Base-by-base conservation (phyloP, 495 filamentous ascomycete genomes). In the Trichoderma reesei region DNA sequence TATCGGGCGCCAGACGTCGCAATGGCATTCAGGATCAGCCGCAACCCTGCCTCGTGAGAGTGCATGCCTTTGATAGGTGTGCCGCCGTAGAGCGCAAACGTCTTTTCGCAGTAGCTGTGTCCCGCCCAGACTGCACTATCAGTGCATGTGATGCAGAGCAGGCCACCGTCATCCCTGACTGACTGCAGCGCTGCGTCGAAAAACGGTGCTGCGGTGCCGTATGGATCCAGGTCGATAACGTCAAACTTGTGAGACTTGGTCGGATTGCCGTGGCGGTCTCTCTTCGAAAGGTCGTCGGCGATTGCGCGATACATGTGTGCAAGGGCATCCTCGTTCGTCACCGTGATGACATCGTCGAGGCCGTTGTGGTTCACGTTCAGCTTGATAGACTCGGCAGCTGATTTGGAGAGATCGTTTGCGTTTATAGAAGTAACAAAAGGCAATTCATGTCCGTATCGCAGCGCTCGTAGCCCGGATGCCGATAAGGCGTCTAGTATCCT, bases 211-310 rank as follows among this genome's bases (percentile, higher is more conserved):
- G 95, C 94, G 1, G 89, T 91, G 18, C 94, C 94, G 70, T 98
- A 99, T 0, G 94, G 94, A 72, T 99, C 94, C 20, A 99, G 83
- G 71, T 99, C 94, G 65, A 99, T 95, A 39, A 97, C 91, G 69
- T 98, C 86, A 75, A 96, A 98, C 67, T 81, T 86, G 36, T 74
- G 73, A 33, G 68, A 72, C 59, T 69, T 69, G 63, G 61, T 68
- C 33, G 67, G 65, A 36, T 67, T 71, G 51, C 70, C 67, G 5
- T 67, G 65, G 11, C 65, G 26, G 5, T 74, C 70, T 20, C 63
- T 69, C 20, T 71, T 72, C 3, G 75, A 70, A 37, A 73, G 72
- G 51, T 78, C 73, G 18, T 78, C 68, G 16, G 75, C 74, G n/a
- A 83, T 70, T 14, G 85, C 68, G 41, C 75, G 76, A 70, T 96